A percentile compares a stretch with the other conserved stretches of the same genome.
Conservation (phyloP, 139 green algal species). For the Chlorella sp. region DNA sequence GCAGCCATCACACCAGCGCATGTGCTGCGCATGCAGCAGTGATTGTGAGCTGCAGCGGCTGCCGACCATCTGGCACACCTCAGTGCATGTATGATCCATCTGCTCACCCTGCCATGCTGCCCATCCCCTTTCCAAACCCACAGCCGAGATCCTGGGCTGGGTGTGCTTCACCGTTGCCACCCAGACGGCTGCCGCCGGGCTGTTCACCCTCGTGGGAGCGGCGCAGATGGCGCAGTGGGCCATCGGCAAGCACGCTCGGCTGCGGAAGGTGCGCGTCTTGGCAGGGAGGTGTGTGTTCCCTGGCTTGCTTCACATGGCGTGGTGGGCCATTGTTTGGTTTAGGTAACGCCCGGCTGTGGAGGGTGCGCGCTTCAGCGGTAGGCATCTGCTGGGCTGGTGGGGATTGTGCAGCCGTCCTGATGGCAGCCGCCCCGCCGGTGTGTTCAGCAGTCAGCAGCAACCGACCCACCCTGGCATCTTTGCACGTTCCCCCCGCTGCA, state of each 20-base stretch:
- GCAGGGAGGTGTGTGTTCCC: background rate
- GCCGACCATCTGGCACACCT: no score
- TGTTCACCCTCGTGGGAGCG: constrained; percentile 88
- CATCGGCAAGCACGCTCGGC: constrained; percentile 88
- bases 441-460: background rate
- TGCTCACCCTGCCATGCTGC: no score
- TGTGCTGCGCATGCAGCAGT: no score
- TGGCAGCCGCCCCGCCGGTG: no score
- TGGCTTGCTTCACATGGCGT: no score
- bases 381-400: background rate
- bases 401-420: no score
- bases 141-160: constrained; percentile 90
- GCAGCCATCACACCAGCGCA: no score
- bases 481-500: constrained; percentile 55
- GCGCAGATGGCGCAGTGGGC: constrained; percentile 94
- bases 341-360: background rate
- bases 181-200: constrained; percentile 75
- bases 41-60: no score
- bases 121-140: no score
- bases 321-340: no score
- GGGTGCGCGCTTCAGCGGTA: no score
- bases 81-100: no score
- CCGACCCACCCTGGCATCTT: background rate
- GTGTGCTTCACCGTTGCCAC: constrained; percentile 88
- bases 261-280: constrained; percentile 75